Base-by-base conservation (phyloP, 1,284 basidiomycete genomes). In the Phellopilus nigrolimitatus region DNA sequence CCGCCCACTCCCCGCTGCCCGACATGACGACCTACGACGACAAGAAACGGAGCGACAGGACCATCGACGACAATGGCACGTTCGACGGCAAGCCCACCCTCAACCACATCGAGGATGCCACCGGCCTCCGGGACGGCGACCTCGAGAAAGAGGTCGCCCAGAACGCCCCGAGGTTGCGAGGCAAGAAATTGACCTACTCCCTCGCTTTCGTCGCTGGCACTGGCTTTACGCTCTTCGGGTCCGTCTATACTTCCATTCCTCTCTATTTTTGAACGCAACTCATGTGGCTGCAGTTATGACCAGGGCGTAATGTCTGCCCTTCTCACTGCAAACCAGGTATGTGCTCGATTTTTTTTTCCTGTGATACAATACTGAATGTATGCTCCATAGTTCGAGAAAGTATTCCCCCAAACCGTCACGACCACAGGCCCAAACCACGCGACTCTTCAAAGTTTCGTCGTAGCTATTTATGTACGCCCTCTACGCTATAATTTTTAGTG, bases 291-390 rank as follows among this genome's bases (percentile, higher is more conserved):
- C 36, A 78, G 76, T 13, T 82, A 82, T 66, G 80, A 82, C 59
- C 80, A 82, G 58, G 80, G 80, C 54, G 79, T 82, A 28, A 82
- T 83, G 79, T 78, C 75, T 36, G 76, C 79, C 1, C 66, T 83
- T 15, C 65, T 82, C 27, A 77, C 74, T 17, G 74, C 76, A 15
- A 67, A 68, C 50, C 73, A 76, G 66, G 74, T 72, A 30, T 31
- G 55, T 54, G 27, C 27, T n/a, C 6, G 33, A 15, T 31, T n/a
- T 21, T 7, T 3, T 22, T 41, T 44, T 13, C 5, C 17, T 37
- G 25, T 30, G 17, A 31, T 48, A 44, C 46, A 25, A 27, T 34
- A 21, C 39, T 21, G 41, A 40, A 6, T 38, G 12, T 27, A 13
- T 17, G n/a, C 13, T 34, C 12, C 10, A 1, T 48, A 78, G 73